A percentile compares a stretch with the other conserved stretches of the same genome.
Evolutionary conservation across 1,284 basidiomycete genomes (phyloP).

Genomic region (Melampsora americana): DNA sequence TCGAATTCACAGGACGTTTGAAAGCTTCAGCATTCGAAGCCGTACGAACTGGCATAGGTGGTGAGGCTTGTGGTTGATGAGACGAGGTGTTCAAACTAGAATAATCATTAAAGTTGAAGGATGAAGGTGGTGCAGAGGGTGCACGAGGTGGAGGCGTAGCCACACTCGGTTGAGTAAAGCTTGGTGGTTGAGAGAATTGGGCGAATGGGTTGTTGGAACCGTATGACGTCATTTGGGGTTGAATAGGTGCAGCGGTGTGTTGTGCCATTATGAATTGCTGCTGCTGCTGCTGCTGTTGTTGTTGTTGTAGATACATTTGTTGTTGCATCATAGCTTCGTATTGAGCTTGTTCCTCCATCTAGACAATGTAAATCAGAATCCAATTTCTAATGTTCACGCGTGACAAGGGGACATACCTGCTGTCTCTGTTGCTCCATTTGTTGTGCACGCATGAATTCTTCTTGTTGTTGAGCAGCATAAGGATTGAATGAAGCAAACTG

Average conservation of each 20-base stretch:
- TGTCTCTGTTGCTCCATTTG: constrained; percentile 50
- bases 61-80: constrained; percentile 45
- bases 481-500: constrained; percentile 61
- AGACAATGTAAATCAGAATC: constrained; percentile 60
- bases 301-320: constrained; percentile 56
- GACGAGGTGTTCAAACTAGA: constrained; percentile 49
- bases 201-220: constrained; percentile 96
- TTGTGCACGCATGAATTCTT: constrained; percentile 55
- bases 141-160: constrained; percentile 28
- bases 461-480: constrained; percentile 58
- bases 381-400: too few relatives aligned
- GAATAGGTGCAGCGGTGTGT: constrained; percentile 51
- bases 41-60: constrained; percentile 51
- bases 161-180: constrained; percentile 28
- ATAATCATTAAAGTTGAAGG: constrained; percentile 50
- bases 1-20: constrained; percentile 43
- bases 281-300: constrained; percentile 57
- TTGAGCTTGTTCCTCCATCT: constrained; percentile 59
- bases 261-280: constrained; percentile 56
- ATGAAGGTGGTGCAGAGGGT: constrained; percentile 53
- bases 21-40: constrained; percentile 50
- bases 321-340: constrained; percentile 65
- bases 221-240: constrained; percentile 62
- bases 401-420: constrained; percentile 46
- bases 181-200: constrained; percentile 47